Percentiles rank a stretch among this genome's conserved stretches.
These are phyloP conservation scores for Paraphaeosphaeria sporulosa DNA, from an alignment of 2,329 filamentous ascomycete genomes.

Conservation along the genomic window DNA sequence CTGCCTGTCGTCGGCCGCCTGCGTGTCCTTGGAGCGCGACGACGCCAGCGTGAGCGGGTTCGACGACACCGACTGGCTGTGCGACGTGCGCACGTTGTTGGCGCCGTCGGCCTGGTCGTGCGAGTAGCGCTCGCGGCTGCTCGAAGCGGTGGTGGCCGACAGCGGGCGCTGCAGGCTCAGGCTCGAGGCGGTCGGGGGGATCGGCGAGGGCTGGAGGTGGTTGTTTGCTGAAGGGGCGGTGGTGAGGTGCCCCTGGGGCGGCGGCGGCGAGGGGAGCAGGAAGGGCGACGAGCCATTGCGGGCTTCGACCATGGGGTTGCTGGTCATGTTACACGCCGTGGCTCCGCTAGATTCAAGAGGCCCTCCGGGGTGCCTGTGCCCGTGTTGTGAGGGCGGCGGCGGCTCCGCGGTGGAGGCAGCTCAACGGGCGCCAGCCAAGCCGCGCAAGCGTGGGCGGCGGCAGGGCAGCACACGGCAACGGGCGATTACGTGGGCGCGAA, in stretches of 20 bases:
- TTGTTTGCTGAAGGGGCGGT: neutral
- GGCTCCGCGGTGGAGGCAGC: too few species aligned
- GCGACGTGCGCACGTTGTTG: constrained; percentile 34
- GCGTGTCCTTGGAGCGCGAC: constrained; percentile 37
- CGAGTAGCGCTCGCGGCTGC: constrained; percentile 20
- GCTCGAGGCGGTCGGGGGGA: constrained; percentile 39
- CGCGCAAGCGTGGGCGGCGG: constrained; percentile 20
- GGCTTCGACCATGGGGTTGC: constrained; percentile 40
- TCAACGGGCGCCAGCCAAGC: constrained; percentile 6
- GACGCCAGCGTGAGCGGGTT: constrained; percentile 48
- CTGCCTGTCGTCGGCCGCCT: constrained; percentile 41
- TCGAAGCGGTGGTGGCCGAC: constrained; percentile 41
- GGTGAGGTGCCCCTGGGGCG: constrained; percentile 14
- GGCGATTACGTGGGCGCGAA: constrained; percentile 38
- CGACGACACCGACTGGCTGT: constrained; percentile 46
- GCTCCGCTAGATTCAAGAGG: constrained; percentile 20
- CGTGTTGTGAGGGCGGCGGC: neutral
- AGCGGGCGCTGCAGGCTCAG: constrained; percentile 38
- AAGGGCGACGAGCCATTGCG: constrained; percentile 24
- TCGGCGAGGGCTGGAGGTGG: constrained; percentile 43
- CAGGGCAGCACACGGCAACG: constrained; percentile 11
- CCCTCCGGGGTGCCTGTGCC: neutral
- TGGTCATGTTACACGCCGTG: constrained; percentile 35
- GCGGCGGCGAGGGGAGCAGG: constrained; percentile 30
- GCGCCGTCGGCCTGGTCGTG: constrained; percentile 36